These are phyloP conservation scores for Canavalia gladiata DNA, from an alignment of 306 rosid genomes.

Conservation along the genomic window DNA sequence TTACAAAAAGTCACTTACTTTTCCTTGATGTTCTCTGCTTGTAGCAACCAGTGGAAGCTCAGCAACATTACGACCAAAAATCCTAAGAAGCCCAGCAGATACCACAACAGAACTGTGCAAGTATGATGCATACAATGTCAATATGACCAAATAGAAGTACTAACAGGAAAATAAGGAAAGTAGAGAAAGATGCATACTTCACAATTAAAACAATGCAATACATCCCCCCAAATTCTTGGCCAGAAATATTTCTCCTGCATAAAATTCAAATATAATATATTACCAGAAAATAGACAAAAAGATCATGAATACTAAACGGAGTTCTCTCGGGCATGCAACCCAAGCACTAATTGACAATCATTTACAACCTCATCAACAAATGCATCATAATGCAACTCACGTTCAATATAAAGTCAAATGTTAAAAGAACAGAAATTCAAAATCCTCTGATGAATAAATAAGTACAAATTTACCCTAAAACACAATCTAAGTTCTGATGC, in stretches of 20 bases:
- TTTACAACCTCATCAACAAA: constrained; percentile 30
- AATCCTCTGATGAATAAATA: constrained; percentile 15
- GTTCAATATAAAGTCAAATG: not conserved
- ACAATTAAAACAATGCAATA: constrained; percentile 92
- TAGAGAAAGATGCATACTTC: constrained; percentile 66
- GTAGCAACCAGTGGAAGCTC: constrained; percentile 99
- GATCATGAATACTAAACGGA: not conserved
- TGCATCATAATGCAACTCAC: not conserved
- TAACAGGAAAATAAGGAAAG: constrained; percentile 21
- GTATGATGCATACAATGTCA: constrained; percentile 40
- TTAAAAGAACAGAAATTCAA: not conserved
- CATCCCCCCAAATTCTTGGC: constrained; percentile 99
- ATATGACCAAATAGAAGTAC: constrained; percentile 31
- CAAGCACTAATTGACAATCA: constrained; percentile 31
- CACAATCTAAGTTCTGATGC: not conserved
- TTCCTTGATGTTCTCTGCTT: constrained; percentile 94
- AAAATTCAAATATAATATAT: constrained; percentile 40
- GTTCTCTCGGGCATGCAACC: constrained; percentile 13
- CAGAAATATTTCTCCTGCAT: constrained; percentile 98
- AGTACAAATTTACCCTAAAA: constrained; percentile 12
- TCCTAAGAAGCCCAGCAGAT: constrained; percentile 94
- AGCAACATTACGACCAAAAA: constrained; percentile 89
- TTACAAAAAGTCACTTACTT: constrained; percentile 61
- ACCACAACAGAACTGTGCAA: constrained; percentile 85
- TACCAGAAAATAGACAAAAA: constrained; percentile 21